Conservation (phyloP, 2,329 filamentous ascomycete genomes). For the Periconia sp. region DNA sequence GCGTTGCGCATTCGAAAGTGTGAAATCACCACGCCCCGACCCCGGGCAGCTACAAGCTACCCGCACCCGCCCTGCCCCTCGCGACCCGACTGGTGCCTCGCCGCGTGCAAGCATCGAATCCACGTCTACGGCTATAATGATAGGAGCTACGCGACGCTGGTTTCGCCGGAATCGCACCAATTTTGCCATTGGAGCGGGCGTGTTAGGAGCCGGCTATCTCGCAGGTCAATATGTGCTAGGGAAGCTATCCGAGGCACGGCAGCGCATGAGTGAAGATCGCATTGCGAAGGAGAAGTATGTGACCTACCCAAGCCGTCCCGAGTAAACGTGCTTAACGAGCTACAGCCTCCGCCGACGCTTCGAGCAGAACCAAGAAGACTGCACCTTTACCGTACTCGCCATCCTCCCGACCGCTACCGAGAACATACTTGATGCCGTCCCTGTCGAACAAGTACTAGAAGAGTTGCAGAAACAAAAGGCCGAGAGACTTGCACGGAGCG, state of each 20-base stretch:
- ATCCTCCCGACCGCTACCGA: conserved; percentile 90
- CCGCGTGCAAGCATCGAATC: no score
- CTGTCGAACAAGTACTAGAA: conserved; percentile 90
- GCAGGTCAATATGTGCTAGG: conserved; percentile 90
- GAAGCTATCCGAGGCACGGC: conserved; percentile 90
- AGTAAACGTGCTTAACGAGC: conserved; percentile 5
- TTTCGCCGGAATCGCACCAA: conserved; percentile 89
- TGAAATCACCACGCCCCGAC: no score
- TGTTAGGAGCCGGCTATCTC: conserved; percentile 88
- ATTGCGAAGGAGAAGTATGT: conserved; percentile 95
- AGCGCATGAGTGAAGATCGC: conserved; percentile 95
- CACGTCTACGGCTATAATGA: conserved; percentile 54
- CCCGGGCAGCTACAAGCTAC: no score
- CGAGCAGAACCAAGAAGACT: conserved; percentile 98
- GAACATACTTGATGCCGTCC: conserved; percentile 84
- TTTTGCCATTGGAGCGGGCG: conserved; percentile 84
- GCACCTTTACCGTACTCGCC: conserved; percentile 96
- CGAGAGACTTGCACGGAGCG: conserved; percentile 68
- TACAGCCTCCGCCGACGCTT: conserved; percentile 88
- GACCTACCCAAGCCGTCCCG: neutral
- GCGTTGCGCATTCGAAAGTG: no score
- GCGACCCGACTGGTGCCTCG: no score
- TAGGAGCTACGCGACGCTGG: conserved; percentile 83
- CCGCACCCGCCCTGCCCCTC: no score
- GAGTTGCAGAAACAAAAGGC: conserved; percentile 94